phyloP scores from a whole-genome alignment of 371 early-diverging fungal genomes.

The Haplosporangium sp. region DNA sequence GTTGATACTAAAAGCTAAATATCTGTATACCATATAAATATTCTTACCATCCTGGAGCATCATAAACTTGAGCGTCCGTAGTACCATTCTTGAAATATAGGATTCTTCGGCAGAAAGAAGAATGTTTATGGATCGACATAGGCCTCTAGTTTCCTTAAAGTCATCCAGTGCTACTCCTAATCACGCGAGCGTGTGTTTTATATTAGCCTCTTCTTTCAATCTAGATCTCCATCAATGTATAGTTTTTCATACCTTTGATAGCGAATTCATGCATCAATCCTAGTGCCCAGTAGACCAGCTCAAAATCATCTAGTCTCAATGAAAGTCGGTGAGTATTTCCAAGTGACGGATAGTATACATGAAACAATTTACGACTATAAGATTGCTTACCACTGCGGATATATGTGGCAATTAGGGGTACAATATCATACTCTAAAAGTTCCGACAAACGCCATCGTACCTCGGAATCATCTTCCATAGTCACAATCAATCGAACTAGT shows the following conservation, averaged over 20 bases:
- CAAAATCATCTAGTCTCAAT: slow-evolving; percentile 72
- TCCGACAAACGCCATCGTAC: slow-evolving; percentile 58
- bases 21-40: background rate
- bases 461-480: slow-evolving; percentile 57
- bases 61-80: slow-evolving; percentile 81
- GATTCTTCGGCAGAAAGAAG: slow-evolving; percentile 72
- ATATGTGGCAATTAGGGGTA: slow-evolving; percentile 75
- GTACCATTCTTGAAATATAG: slow-evolving; percentile 76
- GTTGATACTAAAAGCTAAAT: background rate
- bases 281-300: slow-evolving; percentile 86
- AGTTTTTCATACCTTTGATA: slow-evolving; percentile 62
- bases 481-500: slow-evolving; percentile 80
- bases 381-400: slow-evolving; percentile 69
- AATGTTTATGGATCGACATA: slow-evolving; percentile 68
- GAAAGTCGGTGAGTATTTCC: background rate
- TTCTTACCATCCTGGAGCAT: slow-evolving; percentile 70
- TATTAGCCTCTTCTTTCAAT: background rate
- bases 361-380: background rate
- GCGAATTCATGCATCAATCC: slow-evolving; percentile 87
- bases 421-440: slow-evolving; percentile 74
- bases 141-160: slow-evolving; percentile 71
- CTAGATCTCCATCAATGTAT: background rate
- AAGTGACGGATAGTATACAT: background rate
- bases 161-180: slow-evolving; percentile 66
- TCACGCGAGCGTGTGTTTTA: background rate